These are phyloP conservation scores for Luffa aegyptiaca DNA, from an alignment of 306 rosid species.

Conservation along the genomic window DNA sequence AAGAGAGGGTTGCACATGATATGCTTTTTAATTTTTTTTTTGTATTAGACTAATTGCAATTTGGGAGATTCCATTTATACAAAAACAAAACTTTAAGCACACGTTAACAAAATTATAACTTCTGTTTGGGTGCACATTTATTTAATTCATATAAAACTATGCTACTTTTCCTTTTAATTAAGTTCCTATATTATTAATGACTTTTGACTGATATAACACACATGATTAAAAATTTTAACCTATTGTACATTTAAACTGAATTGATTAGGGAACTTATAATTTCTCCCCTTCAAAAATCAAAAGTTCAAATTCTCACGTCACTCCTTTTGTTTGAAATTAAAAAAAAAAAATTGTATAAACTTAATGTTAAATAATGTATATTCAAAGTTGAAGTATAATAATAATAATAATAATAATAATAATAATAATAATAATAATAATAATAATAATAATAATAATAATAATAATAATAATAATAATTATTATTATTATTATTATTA, in stretches of 20 bases:
- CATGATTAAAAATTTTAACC: neutral
- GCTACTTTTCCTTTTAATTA: neutral
- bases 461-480: no score
- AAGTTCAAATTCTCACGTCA: neutral
- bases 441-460: no score
- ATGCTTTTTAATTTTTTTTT: neutral
- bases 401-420: no score
- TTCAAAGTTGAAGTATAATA: no score
- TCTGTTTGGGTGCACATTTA: neutral
- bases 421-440: no score
- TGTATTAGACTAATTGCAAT: neutral
- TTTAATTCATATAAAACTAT: neutral
- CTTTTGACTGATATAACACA: neutral
- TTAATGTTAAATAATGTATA: no score
- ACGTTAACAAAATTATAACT: neutral
- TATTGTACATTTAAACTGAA: neutral
- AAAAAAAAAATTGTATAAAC: no score
- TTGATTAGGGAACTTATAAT: no score
- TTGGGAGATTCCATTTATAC: slow-evolving; percentile 3
- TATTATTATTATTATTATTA: no score
- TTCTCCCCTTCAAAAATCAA: no score
- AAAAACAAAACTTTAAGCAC: neutral
- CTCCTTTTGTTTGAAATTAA: neutral
- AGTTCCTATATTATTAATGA: neutral
- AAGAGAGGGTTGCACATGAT: slow-evolving; percentile 1